Conservation (phyloP, 371 early-diverging fungal genomes). For the Syncephalis fuscata region DNA sequence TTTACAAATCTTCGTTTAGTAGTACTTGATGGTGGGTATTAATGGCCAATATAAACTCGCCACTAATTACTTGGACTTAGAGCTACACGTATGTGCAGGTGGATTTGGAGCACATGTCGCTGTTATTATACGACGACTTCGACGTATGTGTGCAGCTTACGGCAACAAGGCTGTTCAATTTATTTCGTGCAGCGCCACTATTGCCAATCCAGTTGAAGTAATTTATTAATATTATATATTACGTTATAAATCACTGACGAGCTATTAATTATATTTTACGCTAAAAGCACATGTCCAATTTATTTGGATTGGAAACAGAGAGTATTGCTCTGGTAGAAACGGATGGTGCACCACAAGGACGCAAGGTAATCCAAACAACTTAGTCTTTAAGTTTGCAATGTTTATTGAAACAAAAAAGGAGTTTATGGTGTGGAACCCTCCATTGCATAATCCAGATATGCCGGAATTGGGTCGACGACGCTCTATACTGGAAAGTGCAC, state of each 20-base stretch:
- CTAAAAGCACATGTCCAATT: too few relatives aligned
- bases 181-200: conserved; percentile 40
- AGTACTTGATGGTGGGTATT: conserved; percentile 48
- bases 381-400: too few relatives aligned
- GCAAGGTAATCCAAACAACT: too few relatives aligned
- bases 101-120: conserved; percentile 50
- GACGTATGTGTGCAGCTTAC: conserved; percentile 28
- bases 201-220: conserved; percentile 28
- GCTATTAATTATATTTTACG: too few relatives aligned
- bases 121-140: conserved; percentile 41
- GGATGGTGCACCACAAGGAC: too few relatives aligned
- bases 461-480: too few relatives aligned
- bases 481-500: too few relatives aligned
- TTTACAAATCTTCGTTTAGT: conserved; percentile 30
- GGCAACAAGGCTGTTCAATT: conserved; percentile 29
- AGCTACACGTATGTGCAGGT: conserved; percentile 52
- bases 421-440: too few relatives aligned
- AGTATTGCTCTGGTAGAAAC: too few relatives aligned
- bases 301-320: too few relatives aligned
- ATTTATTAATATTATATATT: conserved; percentile 5
- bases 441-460: too few relatives aligned
- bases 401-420: too few relatives aligned
- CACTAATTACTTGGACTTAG: conserved; percentile 11
- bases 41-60: background rate
- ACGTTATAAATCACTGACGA: background rate